A percentile compares a stretch with the other conserved stretches of the same genome.
These are phyloP conservation scores for Nicotiana rustica DNA, from an alignment of 305 asterid species.

Conservation along the genomic window DNA sequence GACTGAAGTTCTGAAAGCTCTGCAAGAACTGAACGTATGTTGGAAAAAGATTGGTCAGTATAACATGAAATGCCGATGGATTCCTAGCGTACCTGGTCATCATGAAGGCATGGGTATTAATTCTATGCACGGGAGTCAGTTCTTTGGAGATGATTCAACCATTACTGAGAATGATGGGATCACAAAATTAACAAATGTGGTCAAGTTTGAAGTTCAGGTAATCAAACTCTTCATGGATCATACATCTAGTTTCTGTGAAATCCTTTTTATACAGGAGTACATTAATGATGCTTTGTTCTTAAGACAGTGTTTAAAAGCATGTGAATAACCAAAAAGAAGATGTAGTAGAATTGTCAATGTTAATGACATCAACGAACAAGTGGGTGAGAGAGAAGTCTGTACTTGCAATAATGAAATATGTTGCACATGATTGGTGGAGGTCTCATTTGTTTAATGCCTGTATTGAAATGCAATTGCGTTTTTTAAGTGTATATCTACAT, in stretches of 20 bases:
- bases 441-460: slow-evolving; percentile 23
- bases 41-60: slow-evolving; percentile 95
- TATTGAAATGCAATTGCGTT: background rate
- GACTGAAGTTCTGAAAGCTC: slow-evolving; percentile 92
- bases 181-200: slow-evolving; percentile 53
- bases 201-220: slow-evolving; percentile 98
- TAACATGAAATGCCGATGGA: slow-evolving; percentile 96
- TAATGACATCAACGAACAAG: background rate
- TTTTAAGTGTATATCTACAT: background rate
- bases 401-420: background rate
- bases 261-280: background rate
- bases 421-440: background rate
- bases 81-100: slow-evolving; percentile 58
- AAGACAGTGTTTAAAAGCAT: background rate
- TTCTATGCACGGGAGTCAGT: slow-evolving; percentile 56
- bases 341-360: background rate
- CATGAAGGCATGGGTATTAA: slow-evolving; percentile 55
- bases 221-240: slow-evolving; percentile 22
- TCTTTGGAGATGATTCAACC: slow-evolving; percentile 68
- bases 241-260: slow-evolving; percentile 4
- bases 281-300: slow-evolving; percentile 18
- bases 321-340: background rate
- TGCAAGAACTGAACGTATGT: slow-evolving; percentile 77
- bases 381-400: slow-evolving; percentile 30
- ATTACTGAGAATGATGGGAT: slow-evolving; percentile 60